Percentiles rank a stretch among this genome's conserved stretches.
Conservation (phyloP, 2,329 filamentous ascomycete genomes). For the Pseudonectria buxi region DNA sequence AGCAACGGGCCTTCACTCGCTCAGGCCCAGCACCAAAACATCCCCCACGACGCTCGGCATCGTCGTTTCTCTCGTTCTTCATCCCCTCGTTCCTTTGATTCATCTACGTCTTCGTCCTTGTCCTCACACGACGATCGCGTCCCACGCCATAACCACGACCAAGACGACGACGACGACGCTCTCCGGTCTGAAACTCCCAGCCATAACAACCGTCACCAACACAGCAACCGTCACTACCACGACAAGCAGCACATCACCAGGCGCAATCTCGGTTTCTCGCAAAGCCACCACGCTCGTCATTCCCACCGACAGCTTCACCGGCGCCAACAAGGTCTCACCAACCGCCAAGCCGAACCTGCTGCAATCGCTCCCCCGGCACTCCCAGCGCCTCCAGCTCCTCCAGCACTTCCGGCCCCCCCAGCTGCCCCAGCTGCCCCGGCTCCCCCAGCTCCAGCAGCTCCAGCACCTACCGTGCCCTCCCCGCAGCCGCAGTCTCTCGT, state of each 20-base stretch:
- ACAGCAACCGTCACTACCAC: slow-evolving; percentile 9
- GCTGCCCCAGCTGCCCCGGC: background rate
- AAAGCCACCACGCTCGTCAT: slow-evolving; percentile 14
- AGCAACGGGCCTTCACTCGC: slow-evolving; percentile 30
- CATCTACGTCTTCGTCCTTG: slow-evolving; percentile 9
- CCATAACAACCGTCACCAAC: slow-evolving; percentile 9
- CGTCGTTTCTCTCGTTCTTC: slow-evolving; percentile 9
- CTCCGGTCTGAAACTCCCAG: slow-evolving; percentile 2
- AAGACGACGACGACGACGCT: slow-evolving; percentile 9
- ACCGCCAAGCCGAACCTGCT: background rate
- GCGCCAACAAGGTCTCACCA: too few relatives aligned
- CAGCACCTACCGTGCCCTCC: slow-evolving; percentile 11
- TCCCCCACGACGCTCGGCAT: slow-evolving; percentile 11
- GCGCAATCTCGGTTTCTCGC: background rate
- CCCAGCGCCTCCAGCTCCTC: slow-evolving; percentile 17
- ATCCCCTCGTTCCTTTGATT: slow-evolving; percentile 13
- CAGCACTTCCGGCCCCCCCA: slow-evolving; percentile 8
- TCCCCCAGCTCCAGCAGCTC: slow-evolving; percentile 22
- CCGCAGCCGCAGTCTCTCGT: slow-evolving; percentile 25
- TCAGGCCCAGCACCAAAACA: slow-evolving; percentile 25
- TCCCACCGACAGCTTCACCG: background rate
- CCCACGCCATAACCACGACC: slow-evolving; percentile 15
- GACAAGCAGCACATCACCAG: slow-evolving; percentile 17
- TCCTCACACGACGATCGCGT: slow-evolving; percentile 9
- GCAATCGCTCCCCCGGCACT: slow-evolving; percentile 9